phyloP scores from a whole-genome alignment of 2,329 filamentous ascomycete genomes.

The Aspergillus tubingensis region DNA sequence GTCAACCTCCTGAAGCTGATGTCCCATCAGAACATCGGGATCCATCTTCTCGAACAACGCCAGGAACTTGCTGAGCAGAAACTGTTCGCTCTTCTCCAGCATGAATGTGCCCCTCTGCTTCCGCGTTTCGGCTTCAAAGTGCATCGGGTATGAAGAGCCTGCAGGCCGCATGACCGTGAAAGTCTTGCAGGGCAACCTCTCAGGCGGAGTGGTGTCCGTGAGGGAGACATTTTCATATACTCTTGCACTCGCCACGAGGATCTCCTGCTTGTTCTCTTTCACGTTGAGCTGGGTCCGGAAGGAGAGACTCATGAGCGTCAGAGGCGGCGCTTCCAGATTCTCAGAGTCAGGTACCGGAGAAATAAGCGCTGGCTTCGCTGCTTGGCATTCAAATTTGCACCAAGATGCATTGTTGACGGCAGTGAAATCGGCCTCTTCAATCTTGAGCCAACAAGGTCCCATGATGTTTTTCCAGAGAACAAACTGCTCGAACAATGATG shows the following conservation, averaged over 20 bases:
- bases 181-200: slow-evolving; percentile 83
- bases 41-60: slow-evolving; percentile 85
- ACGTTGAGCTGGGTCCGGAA: slow-evolving; percentile 85
- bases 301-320: slow-evolving; percentile 95
- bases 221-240: slow-evolving; percentile 90
- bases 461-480: slow-evolving; percentile 99
- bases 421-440: slow-evolving; percentile 80
- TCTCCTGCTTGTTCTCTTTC: slow-evolving; percentile 95
- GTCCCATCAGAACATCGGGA: slow-evolving; percentile 89
- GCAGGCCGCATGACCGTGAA: slow-evolving; percentile 89
- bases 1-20: slow-evolving; percentile 96
- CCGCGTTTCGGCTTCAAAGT: slow-evolving; percentile 77
- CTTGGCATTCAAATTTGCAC: slow-evolving; percentile 90
- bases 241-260: slow-evolving; percentile 84
- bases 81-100: slow-evolving; percentile 78
- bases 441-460: slow-evolving; percentile 96
- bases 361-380: slow-evolving; percentile 75
- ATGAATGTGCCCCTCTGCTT: slow-evolving; percentile 77
- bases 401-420: slow-evolving; percentile 89
- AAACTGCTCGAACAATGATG: slow-evolving; percentile 94
- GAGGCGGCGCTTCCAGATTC: slow-evolving; percentile 76
- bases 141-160: slow-evolving; percentile 73
- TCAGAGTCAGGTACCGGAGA: slow-evolving; percentile 74
- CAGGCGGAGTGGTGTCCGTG: slow-evolving; percentile 81
- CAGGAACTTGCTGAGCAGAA: slow-evolving; percentile 84